Evolutionary conservation across 192 early-diverging fungal genomes (phyloP).

Genomic region (Podila minutissima): DNA sequence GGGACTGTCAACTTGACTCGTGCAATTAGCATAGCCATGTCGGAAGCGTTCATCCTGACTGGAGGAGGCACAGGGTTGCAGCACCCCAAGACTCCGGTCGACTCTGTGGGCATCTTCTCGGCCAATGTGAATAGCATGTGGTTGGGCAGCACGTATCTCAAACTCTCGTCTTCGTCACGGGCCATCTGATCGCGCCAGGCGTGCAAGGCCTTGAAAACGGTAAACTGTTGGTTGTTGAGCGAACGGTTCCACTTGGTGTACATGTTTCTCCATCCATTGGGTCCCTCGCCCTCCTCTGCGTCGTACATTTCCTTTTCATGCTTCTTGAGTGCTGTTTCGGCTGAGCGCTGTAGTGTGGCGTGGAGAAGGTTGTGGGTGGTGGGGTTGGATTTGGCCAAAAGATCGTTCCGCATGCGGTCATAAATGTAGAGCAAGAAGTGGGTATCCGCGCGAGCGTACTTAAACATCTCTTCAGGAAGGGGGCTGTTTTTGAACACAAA

Average conservation of each 20-base stretch:
- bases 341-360: constrained; percentile 71
- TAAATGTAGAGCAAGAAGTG: constrained; percentile 97
- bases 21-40: constrained; percentile 71
- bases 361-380: constrained; percentile 74
- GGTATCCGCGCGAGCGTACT: constrained; percentile 94
- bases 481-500: constrained; percentile 64
- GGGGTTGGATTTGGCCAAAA: constrained; percentile 71
- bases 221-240: constrained; percentile 67
- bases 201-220: constrained; percentile 90
- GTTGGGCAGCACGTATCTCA: constrained; percentile 89
- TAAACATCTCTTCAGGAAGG: constrained; percentile 89
- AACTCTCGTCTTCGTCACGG: constrained; percentile 92
- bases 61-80: constrained; percentile 87
- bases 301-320: constrained; percentile 92
- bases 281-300: constrained; percentile 77
- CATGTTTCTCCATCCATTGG: constrained; percentile 79
- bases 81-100: constrained; percentile 70
- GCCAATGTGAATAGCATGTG: constrained; percentile 86
- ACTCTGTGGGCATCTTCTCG: constrained; percentile 76
- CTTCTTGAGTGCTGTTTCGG: constrained; percentile 68
- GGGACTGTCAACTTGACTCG: constrained; percentile 19
- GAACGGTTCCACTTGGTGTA: constrained; percentile 70
- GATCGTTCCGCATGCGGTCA: constrained; percentile 89
- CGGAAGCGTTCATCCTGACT: constrained; percentile 83
- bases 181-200: constrained; percentile 93